Evolutionary conservation across 495 filamentous ascomycete genomes (phyloP).

Genomic region (Chaetomium cochliodes): DNA sequence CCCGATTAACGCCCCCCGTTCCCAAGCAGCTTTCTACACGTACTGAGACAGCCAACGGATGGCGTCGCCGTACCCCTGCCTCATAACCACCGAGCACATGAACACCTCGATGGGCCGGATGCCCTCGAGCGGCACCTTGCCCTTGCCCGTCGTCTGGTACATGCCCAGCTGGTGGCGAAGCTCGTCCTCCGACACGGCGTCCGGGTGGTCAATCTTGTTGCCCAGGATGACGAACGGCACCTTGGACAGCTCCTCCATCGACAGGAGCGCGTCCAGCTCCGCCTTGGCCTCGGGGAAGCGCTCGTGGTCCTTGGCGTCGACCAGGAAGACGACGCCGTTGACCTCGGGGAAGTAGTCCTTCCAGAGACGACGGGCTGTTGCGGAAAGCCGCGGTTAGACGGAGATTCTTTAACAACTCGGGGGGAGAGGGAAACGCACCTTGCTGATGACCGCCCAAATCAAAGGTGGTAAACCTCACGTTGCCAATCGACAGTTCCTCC

Average conservation of each 20-base stretch:
- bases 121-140: slow-evolving; percentile 90
- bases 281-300: slow-evolving; percentile 91
- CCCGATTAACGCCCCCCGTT: slow-evolving; percentile 7
- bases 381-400: not conserved
- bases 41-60: slow-evolving; percentile 81
- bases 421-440: slow-evolving; percentile 54
- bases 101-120: slow-evolving; percentile 97
- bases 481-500: slow-evolving; percentile 94
- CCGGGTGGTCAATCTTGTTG: slow-evolving; percentile 98
- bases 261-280: slow-evolving; percentile 89
- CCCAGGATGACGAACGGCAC: slow-evolving; percentile 93
- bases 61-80: slow-evolving; percentile 83
- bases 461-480: slow-evolving; percentile 95
- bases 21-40: slow-evolving; percentile 49
- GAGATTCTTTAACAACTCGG: not conserved
- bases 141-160: slow-evolving; percentile 97
- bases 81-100: slow-evolving; percentile 98
- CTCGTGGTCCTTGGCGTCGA: slow-evolving; percentile 95
- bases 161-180: slow-evolving; percentile 84
- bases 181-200: slow-evolving; percentile 92
- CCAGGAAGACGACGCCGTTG: slow-evolving; percentile 93
- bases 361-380: slow-evolving; percentile 87
- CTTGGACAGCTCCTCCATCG: slow-evolving; percentile 90
- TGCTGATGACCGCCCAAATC: slow-evolving; percentile 97
- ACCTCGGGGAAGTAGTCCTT: slow-evolving; percentile 99